Evolutionary conservation across 2,329 filamentous ascomycete species (phyloP).

Genomic region (Stagonosporopsis vannaccii): DNA sequence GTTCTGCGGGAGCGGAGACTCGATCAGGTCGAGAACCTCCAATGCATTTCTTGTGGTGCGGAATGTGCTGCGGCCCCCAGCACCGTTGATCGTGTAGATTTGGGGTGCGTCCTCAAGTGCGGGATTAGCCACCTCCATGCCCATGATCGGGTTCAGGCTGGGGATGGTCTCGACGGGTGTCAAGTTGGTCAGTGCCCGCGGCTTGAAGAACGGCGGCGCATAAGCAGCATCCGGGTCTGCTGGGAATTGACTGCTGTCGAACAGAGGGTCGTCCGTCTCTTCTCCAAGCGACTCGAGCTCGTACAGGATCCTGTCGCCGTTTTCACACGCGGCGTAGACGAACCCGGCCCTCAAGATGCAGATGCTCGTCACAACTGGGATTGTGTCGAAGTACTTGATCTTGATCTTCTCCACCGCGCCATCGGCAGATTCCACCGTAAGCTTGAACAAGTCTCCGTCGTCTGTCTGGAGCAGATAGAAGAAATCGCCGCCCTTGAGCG

Average conservation of each 20-base stretch:
- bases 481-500: conserved; percentile 87
- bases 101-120: conserved; percentile 94
- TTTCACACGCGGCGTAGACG: conserved; percentile 89
- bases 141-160: conserved; percentile 88
- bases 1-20: conserved; percentile 87
- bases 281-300: conserved; percentile 98
- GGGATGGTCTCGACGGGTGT: conserved; percentile 84
- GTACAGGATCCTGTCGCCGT: conserved; percentile 92
- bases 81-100: conserved; percentile 91
- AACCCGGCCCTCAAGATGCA: conserved; percentile 96
- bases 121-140: conserved; percentile 90
- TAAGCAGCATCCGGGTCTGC: conserved; percentile 76
- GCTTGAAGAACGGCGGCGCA: conserved; percentile 83
- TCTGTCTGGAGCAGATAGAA: conserved; percentile 97
- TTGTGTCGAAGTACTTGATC: conserved; percentile 98
- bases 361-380: conserved; percentile 84
- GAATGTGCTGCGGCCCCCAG: conserved; percentile 87
- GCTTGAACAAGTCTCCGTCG: conserved; percentile 97
- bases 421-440: conserved; percentile 86
- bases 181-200: conserved; percentile 80
- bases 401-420: conserved; percentile 74
- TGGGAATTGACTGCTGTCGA: conserved; percentile 81
- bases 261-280: conserved; percentile 89
- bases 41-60: conserved; percentile 91
- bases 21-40: conserved; percentile 94